These are phyloP conservation scores for Chrysochromulina parva DNA, from an alignment of 78 protist species.

Conservation along the genomic window DNA sequence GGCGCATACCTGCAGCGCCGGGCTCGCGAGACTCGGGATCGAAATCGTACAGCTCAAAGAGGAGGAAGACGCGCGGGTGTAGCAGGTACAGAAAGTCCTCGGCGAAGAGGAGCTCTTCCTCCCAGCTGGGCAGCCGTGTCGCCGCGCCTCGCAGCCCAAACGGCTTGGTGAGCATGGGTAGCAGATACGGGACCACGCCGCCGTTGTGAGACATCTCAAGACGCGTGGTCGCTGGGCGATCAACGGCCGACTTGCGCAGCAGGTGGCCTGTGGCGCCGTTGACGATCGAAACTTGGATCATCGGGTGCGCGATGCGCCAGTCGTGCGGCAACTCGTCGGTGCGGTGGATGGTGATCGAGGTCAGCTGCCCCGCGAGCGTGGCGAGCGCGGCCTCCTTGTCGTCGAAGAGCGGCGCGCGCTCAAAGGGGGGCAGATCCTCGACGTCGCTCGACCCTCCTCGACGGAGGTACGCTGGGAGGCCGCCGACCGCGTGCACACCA, in stretches of 20 bases:
- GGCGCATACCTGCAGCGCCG: not conserved
- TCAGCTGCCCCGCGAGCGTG: too few relatives aligned
- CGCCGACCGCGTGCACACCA: too few relatives aligned
- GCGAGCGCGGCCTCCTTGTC: too few relatives aligned
- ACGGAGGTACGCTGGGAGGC: too few relatives aligned
- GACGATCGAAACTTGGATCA: not conserved
- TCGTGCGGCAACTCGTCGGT: not conserved
- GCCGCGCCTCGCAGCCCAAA: not conserved
- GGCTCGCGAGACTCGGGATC: not conserved
- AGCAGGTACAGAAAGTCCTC: not conserved
- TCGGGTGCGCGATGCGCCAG: not conserved
- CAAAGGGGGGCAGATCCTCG: too few relatives aligned
- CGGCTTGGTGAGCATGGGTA: conserved; percentile 4
- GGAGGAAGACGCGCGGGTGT: not conserved
- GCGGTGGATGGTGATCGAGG: not conserved
- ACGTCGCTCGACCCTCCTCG: too few relatives aligned
- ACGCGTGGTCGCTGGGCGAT: not conserved
- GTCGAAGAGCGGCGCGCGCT: too few relatives aligned
- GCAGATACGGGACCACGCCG: not conserved
- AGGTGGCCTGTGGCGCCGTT: not conserved
- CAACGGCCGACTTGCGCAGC: not conserved
- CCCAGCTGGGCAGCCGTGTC: not conserved
- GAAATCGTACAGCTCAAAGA: not conserved
- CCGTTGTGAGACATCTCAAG: not conserved
- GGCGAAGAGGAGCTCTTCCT: not conserved